Percentiles rank a stretch among this genome's conserved stretches.
Evolutionary conservation across 805 yeast genomes (phyloP).

Genomic region (Candida rishiriensis): DNA sequence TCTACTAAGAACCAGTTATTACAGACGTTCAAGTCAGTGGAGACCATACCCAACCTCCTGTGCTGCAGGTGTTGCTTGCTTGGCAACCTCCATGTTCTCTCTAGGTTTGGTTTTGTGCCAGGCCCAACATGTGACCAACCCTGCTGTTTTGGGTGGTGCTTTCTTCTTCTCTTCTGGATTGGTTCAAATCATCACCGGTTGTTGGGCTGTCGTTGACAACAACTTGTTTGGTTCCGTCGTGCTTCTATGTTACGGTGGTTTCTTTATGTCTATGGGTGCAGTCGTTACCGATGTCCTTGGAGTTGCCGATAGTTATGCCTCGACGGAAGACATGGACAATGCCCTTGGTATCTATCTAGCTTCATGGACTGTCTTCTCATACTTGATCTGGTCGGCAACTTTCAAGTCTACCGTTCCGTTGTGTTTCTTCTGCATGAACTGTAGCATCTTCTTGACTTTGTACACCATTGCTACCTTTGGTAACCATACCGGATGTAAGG

Average conservation of each 20-base stretch:
- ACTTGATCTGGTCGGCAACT: constrained; percentile 38
- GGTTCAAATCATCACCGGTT: constrained; percentile 40
- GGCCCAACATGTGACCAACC: constrained; percentile 37
- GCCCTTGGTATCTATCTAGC: constrained; percentile 44
- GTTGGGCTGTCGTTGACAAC: constrained; percentile 42
- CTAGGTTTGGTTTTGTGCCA: constrained; percentile 36
- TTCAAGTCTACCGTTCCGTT: constrained; percentile 41
- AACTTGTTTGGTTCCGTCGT: constrained; percentile 48
- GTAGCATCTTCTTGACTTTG: constrained; percentile 21
- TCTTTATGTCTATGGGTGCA: constrained; percentile 44
- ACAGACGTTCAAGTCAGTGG: constrained; percentile 33
- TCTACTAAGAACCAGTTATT: constrained; percentile 36
- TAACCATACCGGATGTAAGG: constrained; percentile 26
- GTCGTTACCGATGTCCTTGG: constrained; percentile 40
- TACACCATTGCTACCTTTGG: constrained; percentile 39
- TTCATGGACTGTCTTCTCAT: constrained; percentile 46
- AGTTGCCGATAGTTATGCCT: constrained; percentile 36
- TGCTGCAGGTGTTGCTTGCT: constrained; percentile 40
- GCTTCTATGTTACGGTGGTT: constrained; percentile 44
- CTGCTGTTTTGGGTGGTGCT: constrained; percentile 36
- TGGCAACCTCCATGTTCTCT: constrained; percentile 38
- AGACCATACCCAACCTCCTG: constrained; percentile 42
- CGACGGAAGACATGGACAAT: constrained; percentile 30
- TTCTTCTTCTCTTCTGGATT: constrained; percentile 41
- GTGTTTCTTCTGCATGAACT: constrained; percentile 29